phyloP scores from a whole-genome alignment of 352 stramenopile genomes.

The Phytophthora niederhauseri region DNA sequence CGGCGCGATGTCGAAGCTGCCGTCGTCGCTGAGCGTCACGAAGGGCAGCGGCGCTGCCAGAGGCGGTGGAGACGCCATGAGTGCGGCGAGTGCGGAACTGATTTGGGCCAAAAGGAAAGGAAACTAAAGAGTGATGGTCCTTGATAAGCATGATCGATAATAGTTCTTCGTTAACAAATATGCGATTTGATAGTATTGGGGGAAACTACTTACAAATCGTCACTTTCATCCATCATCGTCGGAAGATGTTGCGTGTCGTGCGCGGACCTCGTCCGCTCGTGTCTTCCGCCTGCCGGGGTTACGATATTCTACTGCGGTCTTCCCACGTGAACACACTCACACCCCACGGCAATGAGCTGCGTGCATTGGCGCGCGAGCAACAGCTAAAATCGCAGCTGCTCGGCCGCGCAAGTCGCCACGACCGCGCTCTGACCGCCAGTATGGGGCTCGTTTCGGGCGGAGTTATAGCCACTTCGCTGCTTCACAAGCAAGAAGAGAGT shows the following conservation, averaged over 20 bases:
- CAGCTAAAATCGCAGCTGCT: slow-evolving; percentile 27
- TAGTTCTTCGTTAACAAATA: background rate
- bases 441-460: slow-evolving; percentile 58
- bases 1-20: slow-evolving; percentile 59
- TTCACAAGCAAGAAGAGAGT: slow-evolving; percentile 19
- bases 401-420: slow-evolving; percentile 27
- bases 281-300: background rate
- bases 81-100: slow-evolving; percentile 2
- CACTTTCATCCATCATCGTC: slow-evolving; percentile 10
- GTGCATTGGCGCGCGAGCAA: slow-evolving; percentile 18
- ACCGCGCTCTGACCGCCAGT: slow-evolving; percentile 55
- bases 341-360: slow-evolving; percentile 22
- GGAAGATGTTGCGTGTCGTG: slow-evolving; percentile 22
- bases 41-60: slow-evolving; percentile 60
- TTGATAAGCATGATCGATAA: slow-evolving; percentile 1
- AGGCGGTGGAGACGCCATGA: background rate
- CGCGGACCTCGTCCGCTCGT: slow-evolving; percentile 6
- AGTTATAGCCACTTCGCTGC: slow-evolving; percentile 42
- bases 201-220: slow-evolving; percentile 7
- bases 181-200: slow-evolving; percentile 5
- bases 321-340: slow-evolving; percentile 22
- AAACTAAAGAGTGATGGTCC: slow-evolving; percentile 3
- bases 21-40: slow-evolving; percentile 73
- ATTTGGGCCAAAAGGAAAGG: slow-evolving; percentile 5
- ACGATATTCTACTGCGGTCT: slow-evolving; percentile 1